Conservation (phyloP, 768 basidiomycete species). For the Kwoniella sp. region DNA sequence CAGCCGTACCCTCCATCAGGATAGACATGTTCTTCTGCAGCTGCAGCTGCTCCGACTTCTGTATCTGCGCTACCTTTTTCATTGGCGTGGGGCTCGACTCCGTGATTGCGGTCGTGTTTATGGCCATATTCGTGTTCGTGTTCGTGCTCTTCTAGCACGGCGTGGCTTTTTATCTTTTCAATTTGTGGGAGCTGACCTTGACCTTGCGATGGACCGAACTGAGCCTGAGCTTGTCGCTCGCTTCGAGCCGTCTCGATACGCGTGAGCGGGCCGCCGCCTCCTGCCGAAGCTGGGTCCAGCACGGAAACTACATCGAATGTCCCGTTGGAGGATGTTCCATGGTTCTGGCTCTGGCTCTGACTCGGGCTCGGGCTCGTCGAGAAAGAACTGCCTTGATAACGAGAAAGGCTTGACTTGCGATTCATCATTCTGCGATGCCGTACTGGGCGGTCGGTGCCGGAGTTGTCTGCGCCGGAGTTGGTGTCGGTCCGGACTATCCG, state of each 20-base stretch:
- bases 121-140: slow-evolving; percentile 2
- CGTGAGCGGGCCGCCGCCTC: slow-evolving; percentile 37
- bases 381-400: background rate
- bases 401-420: background rate
- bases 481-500: slow-evolving; percentile 1
- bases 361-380: no score
- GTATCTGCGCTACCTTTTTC: no score
- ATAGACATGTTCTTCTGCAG: slow-evolving; percentile 28
- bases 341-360: no score
- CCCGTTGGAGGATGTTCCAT: background rate
- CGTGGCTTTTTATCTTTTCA: background rate
- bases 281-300: slow-evolving; percentile 39
- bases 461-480: background rate
- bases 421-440: background rate
- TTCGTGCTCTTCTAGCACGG: background rate
- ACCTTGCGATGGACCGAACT: slow-evolving; percentile 5
- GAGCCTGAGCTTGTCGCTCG: slow-evolving; percentile 21
- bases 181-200: background rate
- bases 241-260: slow-evolving; percentile 35
- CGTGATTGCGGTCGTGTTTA: slow-evolving; percentile 4
- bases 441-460: background rate
- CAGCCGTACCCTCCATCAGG: slow-evolving; percentile 47
- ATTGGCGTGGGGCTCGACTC: background rate
- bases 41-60: background rate
- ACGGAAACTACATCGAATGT: slow-evolving; percentile 27